Evolutionary conservation across 768 basidiomycete species (phyloP), one percentile per base, ranked within the genome.

Genomic region (Suillus ampliporus): DNA sequence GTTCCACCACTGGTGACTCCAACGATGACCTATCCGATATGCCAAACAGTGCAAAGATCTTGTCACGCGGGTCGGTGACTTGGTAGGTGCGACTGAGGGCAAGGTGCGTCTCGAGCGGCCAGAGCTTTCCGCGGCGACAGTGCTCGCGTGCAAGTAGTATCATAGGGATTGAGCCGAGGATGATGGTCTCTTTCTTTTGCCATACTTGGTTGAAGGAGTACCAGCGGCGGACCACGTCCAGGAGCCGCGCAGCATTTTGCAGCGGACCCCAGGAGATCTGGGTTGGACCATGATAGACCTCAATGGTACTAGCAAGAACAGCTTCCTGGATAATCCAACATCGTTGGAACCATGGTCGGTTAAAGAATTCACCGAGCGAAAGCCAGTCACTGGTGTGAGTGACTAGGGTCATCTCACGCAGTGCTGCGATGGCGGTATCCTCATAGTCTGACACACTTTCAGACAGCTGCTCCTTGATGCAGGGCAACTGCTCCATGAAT

Each of bases 301-400:
- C 26, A 17, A 48, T 48, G 41, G 10, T 28, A 15, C 35, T 62
- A 4, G 64, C 64, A 9, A 64, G 38, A 8, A 47, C 61, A 11
- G 28, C 23, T 64, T 64, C 64, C 38, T 64, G 60, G 21, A 57
- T 61, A 15, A 61, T 43, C 60, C 60, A 61, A 54, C 56, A 35
- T 10, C 60, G 51, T 6, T 40, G 35, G 14, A 56, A 61, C 60
- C 60, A 61, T 38, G 19, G 9, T 26, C 37, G 34, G 21, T 3
- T 6, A n/a, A 56, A 54, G 21, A 64, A 48, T 0, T 40, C 44
- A 17, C 57, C 64, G 28, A 65, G 44, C 4, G 37, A 38, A 23
- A 64, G 1, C 60, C 60, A 61, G 8, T 54, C 26, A 28, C 47
- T 17, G 5, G 2, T 28, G 8, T 4, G 4, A 7, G 23, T 4